Conservation (phyloP, 2,329 filamentous ascomycete genomes). For the Akanthomyces muscarius region DNA sequence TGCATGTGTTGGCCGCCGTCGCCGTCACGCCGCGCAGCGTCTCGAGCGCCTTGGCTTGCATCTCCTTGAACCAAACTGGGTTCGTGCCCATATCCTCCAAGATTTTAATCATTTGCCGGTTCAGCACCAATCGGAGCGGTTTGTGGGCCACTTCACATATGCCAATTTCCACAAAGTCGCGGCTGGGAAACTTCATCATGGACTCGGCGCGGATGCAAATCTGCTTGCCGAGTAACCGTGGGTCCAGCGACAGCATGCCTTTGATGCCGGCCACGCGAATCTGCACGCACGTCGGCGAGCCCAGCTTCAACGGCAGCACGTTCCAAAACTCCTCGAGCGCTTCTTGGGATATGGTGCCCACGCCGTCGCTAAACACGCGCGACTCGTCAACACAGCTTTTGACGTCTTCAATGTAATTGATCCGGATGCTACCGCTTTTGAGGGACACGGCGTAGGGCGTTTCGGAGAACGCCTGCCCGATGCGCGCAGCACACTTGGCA, state of each 20-base stretch:
- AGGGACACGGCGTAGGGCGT: constrained; percentile 61
- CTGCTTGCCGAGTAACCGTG: constrained; percentile 50
- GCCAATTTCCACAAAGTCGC: constrained; percentile 54
- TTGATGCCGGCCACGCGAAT: constrained; percentile 72
- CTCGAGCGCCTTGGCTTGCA: constrained; percentile 61
- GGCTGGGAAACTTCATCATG: constrained; percentile 73
- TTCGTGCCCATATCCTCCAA: constrained; percentile 70
- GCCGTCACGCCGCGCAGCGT: constrained; percentile 57
- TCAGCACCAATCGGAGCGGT: constrained; percentile 67
- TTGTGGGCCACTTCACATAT: constrained; percentile 67
- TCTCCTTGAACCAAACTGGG: constrained; percentile 53
- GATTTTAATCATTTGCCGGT: constrained; percentile 80
- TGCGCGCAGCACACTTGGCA: constrained; percentile 55
- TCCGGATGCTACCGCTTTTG: constrained; percentile 32
- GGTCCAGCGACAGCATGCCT: constrained; percentile 72
- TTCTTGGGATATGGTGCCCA: constrained; percentile 64
- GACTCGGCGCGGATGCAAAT: constrained; percentile 62
- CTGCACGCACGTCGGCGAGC: constrained; percentile 64
- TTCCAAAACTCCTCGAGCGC: constrained; percentile 59
- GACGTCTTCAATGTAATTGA: constrained; percentile 46
- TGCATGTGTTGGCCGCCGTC: constrained; percentile 57
- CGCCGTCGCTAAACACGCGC: constrained; percentile 73
- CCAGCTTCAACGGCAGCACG: constrained; percentile 43
- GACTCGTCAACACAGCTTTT: constrained; percentile 39
- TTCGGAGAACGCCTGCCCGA: constrained; percentile 69